Base-by-base conservation (phyloP, 179 eudicot genomes). In the Spergularia azorica region DNA sequence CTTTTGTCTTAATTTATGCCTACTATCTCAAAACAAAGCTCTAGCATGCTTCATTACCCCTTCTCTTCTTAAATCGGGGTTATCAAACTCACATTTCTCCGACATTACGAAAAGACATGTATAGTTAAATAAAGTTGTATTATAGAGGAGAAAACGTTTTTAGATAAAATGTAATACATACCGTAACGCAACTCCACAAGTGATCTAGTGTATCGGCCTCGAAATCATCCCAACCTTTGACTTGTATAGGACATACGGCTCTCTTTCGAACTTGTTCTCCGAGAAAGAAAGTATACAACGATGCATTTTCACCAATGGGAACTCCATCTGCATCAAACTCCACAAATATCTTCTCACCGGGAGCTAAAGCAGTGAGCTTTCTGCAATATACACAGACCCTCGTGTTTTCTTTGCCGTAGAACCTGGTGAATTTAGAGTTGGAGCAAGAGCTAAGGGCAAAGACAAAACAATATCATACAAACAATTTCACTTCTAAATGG, bases 51-150 rank as follows among this genome's bases (percentile, higher is more conserved):
- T 32, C 54, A 72, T 72, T 17, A 74, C 61, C 14, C 1, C 20
- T 8, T 63, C 51, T 36, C 20, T 51, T 56, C 77, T 74, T 26
- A 48, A 16, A 13, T 74, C 62, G 8, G 51, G 62, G 11, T 60
- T n/a, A 63, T 74, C 70, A 63, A 74, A 74, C n/a, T 67, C 36
- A 1, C 59, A 74, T 64, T 38, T 39, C 11, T 65, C 50, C 52
- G 0, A 65, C 39, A 26, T 26, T 63, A n/a, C 4, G 32, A 12
- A 2, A 3, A 1, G 14, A 36, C 32, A 7, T 26, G 4, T 26
- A 9, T 11, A 36, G 32, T 36, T 36, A 3, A 26, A 11, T 0
- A 36, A 6, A 32, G 2, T 0, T 2, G 11, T 9, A 9, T 2
- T 63, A 26, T 26, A 8, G 10, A 26, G 1, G 16, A 32, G 41